These are phyloP conservation scores for Rhodotorula paludigena DNA, from an alignment of 768 basidiomycete species.

Conservation along the genomic window DNA sequence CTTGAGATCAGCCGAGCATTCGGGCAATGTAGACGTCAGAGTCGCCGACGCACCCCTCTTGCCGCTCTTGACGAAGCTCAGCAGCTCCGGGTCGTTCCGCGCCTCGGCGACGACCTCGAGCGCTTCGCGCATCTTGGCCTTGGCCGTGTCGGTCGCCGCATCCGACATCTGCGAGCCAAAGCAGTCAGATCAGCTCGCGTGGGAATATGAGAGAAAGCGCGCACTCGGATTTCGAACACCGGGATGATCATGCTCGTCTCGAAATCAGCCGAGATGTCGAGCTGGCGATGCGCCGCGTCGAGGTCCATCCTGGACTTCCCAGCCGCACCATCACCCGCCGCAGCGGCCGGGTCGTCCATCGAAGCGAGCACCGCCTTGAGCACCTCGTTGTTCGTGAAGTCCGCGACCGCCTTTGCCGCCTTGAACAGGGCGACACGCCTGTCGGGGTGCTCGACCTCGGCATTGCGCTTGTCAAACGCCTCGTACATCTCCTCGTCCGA, in stretches of 20 bases:
- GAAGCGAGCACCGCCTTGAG: conserved; percentile 15
- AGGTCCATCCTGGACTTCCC: conserved; percentile 54
- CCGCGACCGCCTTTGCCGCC: conserved; percentile 1
- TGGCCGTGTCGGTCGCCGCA: conserved; percentile 14
- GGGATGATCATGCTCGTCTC: conserved; percentile 67
- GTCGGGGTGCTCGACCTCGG: conserved; percentile 15
- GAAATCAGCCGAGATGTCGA: conserved; percentile 68
- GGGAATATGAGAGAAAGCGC: conserved; percentile 13
- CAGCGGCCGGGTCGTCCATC: neutral
- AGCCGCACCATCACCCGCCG: neutral
- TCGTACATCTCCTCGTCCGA: conserved; percentile 1
- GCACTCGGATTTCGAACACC: conserved; percentile 65
- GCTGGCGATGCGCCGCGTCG: conserved; percentile 63
- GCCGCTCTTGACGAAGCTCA: conserved; percentile 62
- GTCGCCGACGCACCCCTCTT: conserved; percentile 70
- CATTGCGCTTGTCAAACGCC: conserved; percentile 11
- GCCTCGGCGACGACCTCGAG: conserved; percentile 59
- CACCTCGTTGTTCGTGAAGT: conserved; percentile 1
- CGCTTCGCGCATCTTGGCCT: conserved; percentile 57
- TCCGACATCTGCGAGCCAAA: neutral
- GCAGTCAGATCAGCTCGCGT: neutral
- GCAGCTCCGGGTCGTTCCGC: conserved; percentile 66
- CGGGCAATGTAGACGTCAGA: neutral
- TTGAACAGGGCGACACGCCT: conserved; percentile 15
- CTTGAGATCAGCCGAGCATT: too few species aligned